Conservation (phyloP, 1,284 basidiomycete genomes). For the Microbotryum scabiosae region DNA sequence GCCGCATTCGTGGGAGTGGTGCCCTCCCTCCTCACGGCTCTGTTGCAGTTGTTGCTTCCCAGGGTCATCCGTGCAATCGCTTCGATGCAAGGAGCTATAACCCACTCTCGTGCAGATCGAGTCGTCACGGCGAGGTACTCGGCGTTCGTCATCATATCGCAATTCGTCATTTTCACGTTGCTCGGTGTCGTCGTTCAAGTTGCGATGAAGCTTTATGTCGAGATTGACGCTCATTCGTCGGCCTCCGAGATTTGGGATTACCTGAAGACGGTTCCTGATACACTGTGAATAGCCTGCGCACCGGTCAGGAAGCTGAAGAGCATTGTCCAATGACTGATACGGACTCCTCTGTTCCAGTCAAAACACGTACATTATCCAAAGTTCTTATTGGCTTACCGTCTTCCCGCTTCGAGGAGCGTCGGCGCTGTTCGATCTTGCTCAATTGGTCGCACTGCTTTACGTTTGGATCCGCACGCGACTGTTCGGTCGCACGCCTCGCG, state of each 20-base stretch:
- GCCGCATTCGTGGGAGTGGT: constrained; percentile 50
- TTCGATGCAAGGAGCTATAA: constrained; percentile 35
- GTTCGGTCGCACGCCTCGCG: constrained; percentile 91
- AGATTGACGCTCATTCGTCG: constrained; percentile 11
- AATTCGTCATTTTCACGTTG: constrained; percentile 82
- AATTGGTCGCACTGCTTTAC: constrained; percentile 81
- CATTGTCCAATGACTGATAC: neutral
- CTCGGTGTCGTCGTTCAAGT: constrained; percentile 70
- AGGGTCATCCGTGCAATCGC: constrained; percentile 60
- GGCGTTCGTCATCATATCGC: constrained; percentile 79
- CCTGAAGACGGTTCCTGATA: constrained; percentile 30
- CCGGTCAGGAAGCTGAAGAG: neutral
- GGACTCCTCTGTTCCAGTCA: neutral
- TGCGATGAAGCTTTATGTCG: constrained; percentile 41
- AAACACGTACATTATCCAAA: constrained; percentile 49
- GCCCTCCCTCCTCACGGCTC: constrained; percentile 71
- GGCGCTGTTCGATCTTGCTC: constrained; percentile 87
- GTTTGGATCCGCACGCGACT: constrained; percentile 75
- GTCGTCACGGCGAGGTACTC: constrained; percentile 84
- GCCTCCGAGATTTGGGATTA: constrained; percentile 17
- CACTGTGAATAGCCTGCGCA: neutral
- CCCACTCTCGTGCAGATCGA: constrained; percentile 73
- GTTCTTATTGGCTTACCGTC: constrained; percentile 89
- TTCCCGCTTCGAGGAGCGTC: constrained; percentile 93
- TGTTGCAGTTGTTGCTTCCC: constrained; percentile 83